Base-by-base conservation (phyloP, 495 filamentous ascomycete genomes). In the Pyrenula massariospora region DNA sequence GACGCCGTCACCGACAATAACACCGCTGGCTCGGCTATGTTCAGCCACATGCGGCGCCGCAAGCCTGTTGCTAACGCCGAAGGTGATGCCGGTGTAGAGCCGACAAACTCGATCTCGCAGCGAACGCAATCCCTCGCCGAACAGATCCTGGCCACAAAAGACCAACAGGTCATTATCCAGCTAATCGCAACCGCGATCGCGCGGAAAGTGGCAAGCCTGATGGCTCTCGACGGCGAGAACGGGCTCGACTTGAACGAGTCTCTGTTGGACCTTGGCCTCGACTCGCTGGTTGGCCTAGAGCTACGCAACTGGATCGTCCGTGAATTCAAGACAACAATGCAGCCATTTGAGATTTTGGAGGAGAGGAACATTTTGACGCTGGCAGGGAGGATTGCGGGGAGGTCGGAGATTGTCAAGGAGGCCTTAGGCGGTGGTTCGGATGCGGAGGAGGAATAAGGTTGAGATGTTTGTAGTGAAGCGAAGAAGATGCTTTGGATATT, bases 211-310 rank as follows among this genome's bases (percentile, higher is more conserved):
- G 75, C 74, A 12, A 72, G 67, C 21, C 69, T 80, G 15, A 60
- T 82, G 12, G 73, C 77, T 58, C 66, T 75, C 1, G 66, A 73
- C 0, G 50, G 65, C 2, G 75, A 76, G 3, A 73, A 81, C 15
- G 60, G 84, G 25, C 75, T 80, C 53, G 66, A 69, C 10, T 63
- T 67, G 19, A 62, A 69, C 52, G 42, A 19, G 11, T 71, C 78
- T 3, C 74, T 84, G 48, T 65, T 66, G 1, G 71, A 70, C 2
- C 79, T 78, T 55, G 84, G 84, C 0, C 55, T 87, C 12, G 84
- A 87, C 55, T 86, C 83, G 21, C 68, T 87, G 23, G 76, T 79
- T 0, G 79, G 80, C 0, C 78, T 87, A 25, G 84, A 86, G 61
- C 61, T 85, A 22, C 68, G 81, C 31, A 81, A 82, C 54, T 87